Base-by-base conservation (phyloP, 2,329 filamentous ascomycete species). In the Pseudopithomyces maydicus region DNA sequence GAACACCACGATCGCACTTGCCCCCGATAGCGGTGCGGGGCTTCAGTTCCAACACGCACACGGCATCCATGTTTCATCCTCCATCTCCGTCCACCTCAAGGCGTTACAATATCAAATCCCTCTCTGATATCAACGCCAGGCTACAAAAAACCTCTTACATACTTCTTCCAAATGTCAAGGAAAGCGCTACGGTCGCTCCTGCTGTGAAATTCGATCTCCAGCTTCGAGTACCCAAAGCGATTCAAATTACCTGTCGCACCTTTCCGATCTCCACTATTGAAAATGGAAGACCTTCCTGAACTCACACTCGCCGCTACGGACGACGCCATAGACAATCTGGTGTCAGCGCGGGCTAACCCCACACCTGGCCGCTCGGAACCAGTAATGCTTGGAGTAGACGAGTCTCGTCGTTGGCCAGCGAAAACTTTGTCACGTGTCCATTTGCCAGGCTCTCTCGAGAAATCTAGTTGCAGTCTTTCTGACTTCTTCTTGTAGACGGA, bases 181-280 rank as follows among this genome's bases (percentile, higher is more conserved):
- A 73, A 74, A 1, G 63, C 67, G 20, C 48, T 65, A 5, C 68
- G 55, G 58, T 73, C 70, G 38, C 52, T 54, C 52, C 63, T 70
- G n/a, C 39, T 63, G 33, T 65, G 63, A 33, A 74, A 73, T 49
- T 63, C 61, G 26, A 73, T 70, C 38, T 72, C 64, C 26, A 74
- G 43, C 38, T 71, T 60, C 4, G 59, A 58, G 45, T 71, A 73
- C 15, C 64, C 66, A 51, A 68, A 71, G 1, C 65, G 62, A 51
- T 74, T 72, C 44, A 72, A 43, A 41, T 46, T 54, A 11, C 54
- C 57, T 6, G 45, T 17, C 6, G 29, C n/a, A 38, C 55, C 62
- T 7, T 46, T 50, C 22, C 43, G 49, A 2, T 55, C 52, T 7
- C 52, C 47, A 11, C 53, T 57, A 29, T 53, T 58, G 39, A 57